Conservation (phyloP, 495 filamentous ascomycete genomes). For the Haplographium delicatum region DNA sequence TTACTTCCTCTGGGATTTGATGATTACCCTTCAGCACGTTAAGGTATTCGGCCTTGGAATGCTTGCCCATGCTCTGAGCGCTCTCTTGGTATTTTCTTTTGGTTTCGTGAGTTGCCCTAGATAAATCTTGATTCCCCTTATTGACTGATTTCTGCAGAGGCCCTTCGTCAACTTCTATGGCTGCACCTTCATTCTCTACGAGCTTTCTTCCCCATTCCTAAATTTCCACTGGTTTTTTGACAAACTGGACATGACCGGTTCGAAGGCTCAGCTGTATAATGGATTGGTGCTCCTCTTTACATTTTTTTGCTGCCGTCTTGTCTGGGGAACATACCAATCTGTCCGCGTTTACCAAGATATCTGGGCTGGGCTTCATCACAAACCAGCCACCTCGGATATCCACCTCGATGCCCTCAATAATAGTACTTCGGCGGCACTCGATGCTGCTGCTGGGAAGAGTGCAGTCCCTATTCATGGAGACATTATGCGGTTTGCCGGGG, state of each 20-base stretch:
- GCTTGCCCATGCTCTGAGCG: conserved; percentile 82
- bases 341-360: conserved; percentile 73
- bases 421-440: conserved; percentile 28
- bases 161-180: conserved; percentile 95
- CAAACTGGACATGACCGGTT: conserved; percentile 92
- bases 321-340: conserved; percentile 88
- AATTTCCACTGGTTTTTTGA: conserved; percentile 99
- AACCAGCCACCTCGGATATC: conserved; percentile 30
- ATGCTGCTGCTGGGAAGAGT: conserved; percentile 23
- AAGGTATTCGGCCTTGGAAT: conserved; percentile 83
- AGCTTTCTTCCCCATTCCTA: conserved; percentile 89
- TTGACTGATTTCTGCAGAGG: conserved; percentile 46
- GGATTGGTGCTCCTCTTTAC: conserved; percentile 64
- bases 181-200: conserved; percentile 90
- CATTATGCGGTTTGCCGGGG: conserved; percentile 39
- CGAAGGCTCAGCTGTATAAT: conserved; percentile 74
- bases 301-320: conserved; percentile 85
- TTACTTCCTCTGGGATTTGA: conserved; percentile 95
- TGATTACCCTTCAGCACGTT: conserved; percentile 64
- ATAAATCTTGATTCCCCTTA: neutral
- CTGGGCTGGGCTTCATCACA: conserved; percentile 52
- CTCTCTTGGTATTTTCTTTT: conserved; percentile 78
- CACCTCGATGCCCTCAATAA: conserved; percentile 27
- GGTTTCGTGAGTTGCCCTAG: conserved; percentile 76
- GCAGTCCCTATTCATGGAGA: conserved; percentile 25